Base-by-base conservation (phyloP, 192 early-diverging fungal species). In the Backusella tuberculispora region DNA sequence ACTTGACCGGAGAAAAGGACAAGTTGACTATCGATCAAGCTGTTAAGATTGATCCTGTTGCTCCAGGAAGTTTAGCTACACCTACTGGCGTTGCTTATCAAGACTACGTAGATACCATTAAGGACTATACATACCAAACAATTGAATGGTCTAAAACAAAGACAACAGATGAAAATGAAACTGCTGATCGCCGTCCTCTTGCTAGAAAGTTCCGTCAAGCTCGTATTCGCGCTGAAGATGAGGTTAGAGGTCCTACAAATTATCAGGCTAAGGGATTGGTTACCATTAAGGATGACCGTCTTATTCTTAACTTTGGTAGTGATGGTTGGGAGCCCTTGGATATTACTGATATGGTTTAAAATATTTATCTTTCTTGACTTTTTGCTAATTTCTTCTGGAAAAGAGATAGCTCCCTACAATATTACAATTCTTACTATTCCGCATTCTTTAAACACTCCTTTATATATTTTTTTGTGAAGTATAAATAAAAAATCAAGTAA, bases 1-100 rank as follows among this genome's bases (percentile, higher is more conserved):
- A 73, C 41, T 81, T 91, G 13, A 91, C 90, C 34, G 95, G 94
- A 42, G 72, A 63, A 12, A 45, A 47, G 5, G 46, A 29, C 17
- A 72, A 66, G 4, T 7, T 19, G 10, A 46, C 21, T 38, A 74
- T 37, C 42, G 73, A 74, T 66, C 63, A 74, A 34, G 7, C 38
- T 37, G 41, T 43, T 13, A 47, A 45, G 44, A 13, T 19, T 6
- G 60, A 29, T 10, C 41, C 34, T 12, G 26, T 43, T 34, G 9
- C 19, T 10, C 63, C 60, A 17, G 73, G 73, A 14, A n/a, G 12
- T 13, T 46, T 64, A 14, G 34, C 8, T 4, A 37, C 12, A n/a
- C 73, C 73, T 19, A 12, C 38, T 9, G 26, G 43, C 29, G 63
- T 63, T 64, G 73, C 60, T 45, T 71, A 63, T 37, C 38, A 76